Conservation (phyloP, 352 stramenopile genomes). For the Lagenidium sp. region DNA sequence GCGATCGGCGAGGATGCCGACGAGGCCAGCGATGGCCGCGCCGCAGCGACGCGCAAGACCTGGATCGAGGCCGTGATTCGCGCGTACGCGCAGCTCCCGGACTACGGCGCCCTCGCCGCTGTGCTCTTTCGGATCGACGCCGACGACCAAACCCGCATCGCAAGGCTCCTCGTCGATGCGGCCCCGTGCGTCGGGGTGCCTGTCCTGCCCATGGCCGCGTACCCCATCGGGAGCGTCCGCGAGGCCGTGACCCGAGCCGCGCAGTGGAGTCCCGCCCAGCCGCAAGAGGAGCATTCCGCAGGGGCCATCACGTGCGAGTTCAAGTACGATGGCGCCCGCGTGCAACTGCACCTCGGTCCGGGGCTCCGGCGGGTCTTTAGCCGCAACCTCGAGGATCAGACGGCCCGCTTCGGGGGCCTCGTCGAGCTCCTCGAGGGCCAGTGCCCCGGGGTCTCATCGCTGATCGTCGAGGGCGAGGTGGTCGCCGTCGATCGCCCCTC, state of each 20-base stretch:
- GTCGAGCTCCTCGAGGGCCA: slow-evolving; percentile 30
- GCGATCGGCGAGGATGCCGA: slow-evolving; percentile 12
- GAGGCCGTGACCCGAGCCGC: slow-evolving; percentile 33
- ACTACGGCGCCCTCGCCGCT: slow-evolving; percentile 41
- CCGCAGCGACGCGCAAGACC: slow-evolving; percentile 8
- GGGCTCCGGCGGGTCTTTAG: slow-evolving; percentile 54
- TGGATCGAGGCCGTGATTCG: slow-evolving; percentile 59
- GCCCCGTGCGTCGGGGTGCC: slow-evolving; percentile 37
- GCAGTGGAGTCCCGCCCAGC: too few species aligned
- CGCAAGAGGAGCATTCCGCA: too few species aligned
- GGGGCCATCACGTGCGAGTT: slow-evolving; percentile 53
- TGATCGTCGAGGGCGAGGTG: slow-evolving; percentile 72
- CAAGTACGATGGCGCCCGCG: slow-evolving; percentile 79
- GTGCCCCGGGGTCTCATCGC: slow-evolving; percentile 8
- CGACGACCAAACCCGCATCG: slow-evolving; percentile 17
- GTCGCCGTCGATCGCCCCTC: slow-evolving; percentile 54
- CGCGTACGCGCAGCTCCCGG: slow-evolving; percentile 61
- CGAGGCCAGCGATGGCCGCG: background rate
- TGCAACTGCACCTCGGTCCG: slow-evolving; percentile 42
- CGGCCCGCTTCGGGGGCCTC: slow-evolving; percentile 49
- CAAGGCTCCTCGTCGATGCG: slow-evolving; percentile 18
- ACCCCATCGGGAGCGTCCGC: slow-evolving; percentile 51
- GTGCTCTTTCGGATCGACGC: slow-evolving; percentile 18
- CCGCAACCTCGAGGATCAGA: slow-evolving; percentile 78
- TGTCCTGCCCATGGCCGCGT: slow-evolving; percentile 75